phyloP scores from a whole-genome alignment of 225 moss, liverwort and hornwort species.

The Sphagnum tenellum region DNA sequence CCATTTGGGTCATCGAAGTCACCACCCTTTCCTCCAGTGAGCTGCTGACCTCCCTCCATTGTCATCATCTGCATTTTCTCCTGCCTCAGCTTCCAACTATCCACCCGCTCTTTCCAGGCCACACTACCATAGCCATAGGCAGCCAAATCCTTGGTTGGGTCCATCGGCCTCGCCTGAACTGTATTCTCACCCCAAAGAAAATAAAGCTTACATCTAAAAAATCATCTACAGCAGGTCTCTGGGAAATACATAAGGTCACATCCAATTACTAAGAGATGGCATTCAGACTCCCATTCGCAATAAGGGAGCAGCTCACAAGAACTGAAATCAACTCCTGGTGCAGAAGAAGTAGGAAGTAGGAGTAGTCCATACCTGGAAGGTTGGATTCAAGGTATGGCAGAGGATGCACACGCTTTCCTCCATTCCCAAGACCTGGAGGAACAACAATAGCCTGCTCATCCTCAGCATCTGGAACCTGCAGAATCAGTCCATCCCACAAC shows the following conservation, averaged over 20 bases:
- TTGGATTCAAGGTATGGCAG: conserved; percentile 69
- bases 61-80: conserved; percentile 97
- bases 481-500: no score
- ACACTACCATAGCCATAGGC: conserved; percentile 94
- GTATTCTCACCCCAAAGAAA: conserved; percentile 1
- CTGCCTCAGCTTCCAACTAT: conserved; percentile 93
- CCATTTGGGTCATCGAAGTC: conserved; percentile 53
- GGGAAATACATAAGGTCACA: no score
- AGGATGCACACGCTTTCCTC: conserved; percentile 80
- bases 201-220: no score
- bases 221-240: no score
- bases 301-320: no score
- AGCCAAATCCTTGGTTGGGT: conserved; percentile 83
- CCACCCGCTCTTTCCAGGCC: conserved; percentile 93
- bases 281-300: no score
- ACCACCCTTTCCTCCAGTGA: conserved; percentile 42
- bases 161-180: conserved; percentile 87
- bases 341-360: background rate
- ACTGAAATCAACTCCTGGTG: no score
- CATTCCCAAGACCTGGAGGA: conserved; percentile 56
- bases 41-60: conserved; percentile 71
- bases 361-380: conserved; percentile 40
- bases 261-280: background rate
- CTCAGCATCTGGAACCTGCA: no score
- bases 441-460: conserved; percentile 57